Evolutionary conservation across 2,329 filamentous ascomycete genomes (phyloP), one percentile per base, ranked within the genome.

Genomic region (Aulographum hederae): DNA sequence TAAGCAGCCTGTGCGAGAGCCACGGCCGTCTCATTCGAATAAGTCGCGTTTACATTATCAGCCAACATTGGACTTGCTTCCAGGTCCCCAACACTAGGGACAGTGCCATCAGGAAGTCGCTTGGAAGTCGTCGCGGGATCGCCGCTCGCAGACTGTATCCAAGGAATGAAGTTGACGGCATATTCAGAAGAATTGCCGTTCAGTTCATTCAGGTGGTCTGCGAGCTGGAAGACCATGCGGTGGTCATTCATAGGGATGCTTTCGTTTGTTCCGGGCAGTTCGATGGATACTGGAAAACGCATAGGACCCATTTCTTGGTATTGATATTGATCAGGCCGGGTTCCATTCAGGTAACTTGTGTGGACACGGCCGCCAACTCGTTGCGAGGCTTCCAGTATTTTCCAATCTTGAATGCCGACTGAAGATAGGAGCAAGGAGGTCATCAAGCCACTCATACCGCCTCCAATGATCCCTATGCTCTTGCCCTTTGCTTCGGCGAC

Each of bases 271-370:
- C 56, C 54, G 2, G 59, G 45, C 38, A 67, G 60, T 2, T 46
- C 54, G 12, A 59, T 49, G 2, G 57, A 60, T 12, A 65, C 56
- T 0, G 73, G 72, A 39, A 77, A 69, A 2, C 71, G 56, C 70
- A 77, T 76, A 0, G 70, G 68, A 0, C 73, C 73, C 67, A 65
- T 64, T 44, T 76, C 73, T 41, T 76, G 70, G 45, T 78, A 77
- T 14, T 71, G 69, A 42, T 77, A 76, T 37, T 75, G 60, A 14
- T 65, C 62, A 0, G 69, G 67, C 0, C 58, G 61, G 4, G 62
- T 66, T 3, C 63, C 66, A 3, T 62, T 61, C 2, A 78, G 58
- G 33, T 77, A 77, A 33, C 61, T 61, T 2, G 73, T 78, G 34
- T 68, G 67, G 0, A 78, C 63, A 14, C 73, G 64, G 3, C 73